Base-by-base conservation (phyloP, 768 basidiomycete genomes). In the Trametes cingulata region DNA sequence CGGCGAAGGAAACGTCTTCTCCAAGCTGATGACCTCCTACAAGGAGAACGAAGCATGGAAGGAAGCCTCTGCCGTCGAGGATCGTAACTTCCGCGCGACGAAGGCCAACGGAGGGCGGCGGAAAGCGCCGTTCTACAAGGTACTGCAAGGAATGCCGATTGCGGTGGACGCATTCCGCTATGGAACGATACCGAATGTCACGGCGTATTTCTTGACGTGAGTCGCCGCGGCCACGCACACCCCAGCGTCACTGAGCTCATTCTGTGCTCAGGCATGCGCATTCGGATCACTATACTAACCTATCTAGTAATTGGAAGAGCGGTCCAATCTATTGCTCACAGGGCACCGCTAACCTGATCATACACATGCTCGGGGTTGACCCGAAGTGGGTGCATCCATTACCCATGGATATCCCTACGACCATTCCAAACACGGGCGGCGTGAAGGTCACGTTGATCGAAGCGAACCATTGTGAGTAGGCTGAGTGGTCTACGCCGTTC, bases 141-240 rank as follows among this genome's bases (percentile, higher is more conserved):
- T 94, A 22, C 71, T 98, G 65, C 90, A 93, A 67, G 96, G 97
- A 1, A 97, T 98, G 95, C 94, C 95, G 9, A 90, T 99, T 24
- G 94, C 96, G 15, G 97, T 99, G 0, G 97, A 99, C 70, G 97
- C 95, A 1, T 99, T 99, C 74, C 84, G 88, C 37, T 99, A 98
- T 71, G 97, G 96, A 6, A 79, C 81, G 25, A 95, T 99, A 49
- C 95, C 95, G 6, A 86, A 85, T 10, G 84, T 98, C 24, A 91
- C 85, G 27, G 91, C 95, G 0, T 98, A 98, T 72, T 93, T 97
- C 66, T 74, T 98, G 62, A 93, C 94, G 95, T 95, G 45, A 20
- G 63, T 56, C 24, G n/a, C 7, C 29, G 20, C 2, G 24, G 27
- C 19, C 20, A 10, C 14, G 52, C 67, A 41, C 33, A 8, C 14